Conservation (phyloP, 2,329 filamentous ascomycete species). For the Aureobasidium sp. region DNA sequence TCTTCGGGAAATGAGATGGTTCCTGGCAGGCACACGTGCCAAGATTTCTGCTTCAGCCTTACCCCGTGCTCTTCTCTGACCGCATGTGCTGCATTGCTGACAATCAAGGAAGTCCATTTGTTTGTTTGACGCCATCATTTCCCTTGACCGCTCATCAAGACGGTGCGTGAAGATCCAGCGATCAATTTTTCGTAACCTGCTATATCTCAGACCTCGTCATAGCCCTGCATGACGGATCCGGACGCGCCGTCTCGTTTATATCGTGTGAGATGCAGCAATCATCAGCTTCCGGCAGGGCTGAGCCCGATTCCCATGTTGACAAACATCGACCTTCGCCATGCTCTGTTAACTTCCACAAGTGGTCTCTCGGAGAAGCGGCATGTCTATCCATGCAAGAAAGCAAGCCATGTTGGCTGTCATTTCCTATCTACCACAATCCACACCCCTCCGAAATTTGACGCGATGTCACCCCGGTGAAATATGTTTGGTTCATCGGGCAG, state of each 20-base stretch:
- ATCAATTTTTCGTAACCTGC: not conserved
- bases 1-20: slow-evolving; percentile 9
- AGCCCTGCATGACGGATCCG: not conserved
- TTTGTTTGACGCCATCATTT: slow-evolving; percentile 12
- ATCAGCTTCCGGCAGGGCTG: not conserved
- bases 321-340: not conserved
- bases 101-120: slow-evolving; percentile 13
- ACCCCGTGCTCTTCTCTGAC: slow-evolving; percentile 8
- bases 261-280: slow-evolving; percentile 5
- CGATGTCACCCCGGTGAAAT: not conserved
- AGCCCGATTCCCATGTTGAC: not conserved
- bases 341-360: not conserved
- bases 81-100: not conserved
- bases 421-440: not conserved
- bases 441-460: slow-evolving; percentile 5
- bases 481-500: not conserved
- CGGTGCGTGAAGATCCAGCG: slow-evolving; percentile 4
- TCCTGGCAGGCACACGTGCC: too few relatives aligned
- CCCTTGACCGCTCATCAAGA: slow-evolving; percentile 11
- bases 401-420: not conserved
- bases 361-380: not conserved
- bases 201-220: not conserved
- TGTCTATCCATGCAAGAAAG: not conserved
- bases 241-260: slow-evolving; percentile 1
- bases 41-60: slow-evolving; percentile 6